These are phyloP conservation scores for Piper betle DNA, from an alignment of 164 flowering plant genomes.

Conservation along the genomic window DNA sequence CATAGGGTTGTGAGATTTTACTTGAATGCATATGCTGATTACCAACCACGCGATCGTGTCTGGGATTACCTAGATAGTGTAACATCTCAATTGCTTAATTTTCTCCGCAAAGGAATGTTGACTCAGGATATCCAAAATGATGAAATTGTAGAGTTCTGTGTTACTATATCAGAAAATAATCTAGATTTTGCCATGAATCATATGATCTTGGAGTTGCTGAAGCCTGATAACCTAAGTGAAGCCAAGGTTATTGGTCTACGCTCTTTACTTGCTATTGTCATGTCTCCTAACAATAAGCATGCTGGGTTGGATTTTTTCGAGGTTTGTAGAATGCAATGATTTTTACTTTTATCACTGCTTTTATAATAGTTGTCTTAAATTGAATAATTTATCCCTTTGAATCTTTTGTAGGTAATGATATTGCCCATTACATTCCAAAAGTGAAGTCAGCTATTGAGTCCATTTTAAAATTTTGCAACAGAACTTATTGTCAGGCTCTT, in stretches of 20 bases:
- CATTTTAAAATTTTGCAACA: constrained; percentile 74
- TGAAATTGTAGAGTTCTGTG: constrained; percentile 95
- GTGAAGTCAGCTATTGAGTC: constrained; percentile 91
- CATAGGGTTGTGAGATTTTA: constrained; percentile 92
- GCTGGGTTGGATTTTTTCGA: constrained; percentile 76
- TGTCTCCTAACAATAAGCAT: constrained; percentile 70
- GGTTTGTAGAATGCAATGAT: constrained; percentile 22
- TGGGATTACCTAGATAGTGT: constrained; percentile 99
- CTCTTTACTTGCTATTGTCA: constrained; percentile 82
- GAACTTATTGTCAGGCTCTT: constrained; percentile 82
- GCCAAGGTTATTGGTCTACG: constrained; percentile 97
- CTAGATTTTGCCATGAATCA: constrained; percentile 98
- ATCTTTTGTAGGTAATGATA: constrained; percentile 54
- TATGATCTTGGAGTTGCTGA: constrained; percentile 82
- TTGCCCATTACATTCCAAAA: constrained; percentile 91
- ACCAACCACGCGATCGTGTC: constrained; percentile 72
- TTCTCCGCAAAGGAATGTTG: constrained; percentile 87
- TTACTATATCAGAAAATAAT: constrained; percentile 91
- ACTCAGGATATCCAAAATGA: constrained; percentile 99
- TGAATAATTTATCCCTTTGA: neutral
- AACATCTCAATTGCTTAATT: constrained; percentile 77
- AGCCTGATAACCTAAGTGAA: constrained; percentile 81
- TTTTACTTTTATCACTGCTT: constrained; percentile 1
- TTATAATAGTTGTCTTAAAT: too few relatives aligned
- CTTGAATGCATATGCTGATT: constrained; percentile 74